Conservation (phyloP, 345 rosid species). For the Citrus sp. region DNA sequence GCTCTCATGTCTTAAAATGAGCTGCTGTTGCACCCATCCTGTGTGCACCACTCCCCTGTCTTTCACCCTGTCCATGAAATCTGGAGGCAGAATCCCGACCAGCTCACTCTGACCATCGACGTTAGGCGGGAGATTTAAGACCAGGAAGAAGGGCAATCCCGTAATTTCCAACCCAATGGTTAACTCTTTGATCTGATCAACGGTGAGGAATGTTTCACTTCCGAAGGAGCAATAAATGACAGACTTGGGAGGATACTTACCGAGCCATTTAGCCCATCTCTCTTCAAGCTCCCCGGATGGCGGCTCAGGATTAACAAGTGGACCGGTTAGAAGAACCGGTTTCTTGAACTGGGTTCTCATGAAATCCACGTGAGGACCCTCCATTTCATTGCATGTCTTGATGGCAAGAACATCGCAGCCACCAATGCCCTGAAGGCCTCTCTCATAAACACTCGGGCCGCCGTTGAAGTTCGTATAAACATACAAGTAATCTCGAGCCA, state of each 20-base stretch:
- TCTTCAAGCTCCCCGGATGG: slow-evolving; percentile 24
- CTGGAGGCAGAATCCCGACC: slow-evolving; percentile 18
- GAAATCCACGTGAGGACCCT: slow-evolving; percentile 26
- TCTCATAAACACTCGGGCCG: neutral
- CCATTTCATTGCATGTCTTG: slow-evolving; percentile 30
- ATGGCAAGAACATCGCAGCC: slow-evolving; percentile 12
- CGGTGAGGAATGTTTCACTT: slow-evolving; percentile 28
- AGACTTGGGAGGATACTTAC: slow-evolving; percentile 18
- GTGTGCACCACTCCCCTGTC: slow-evolving; percentile 26
- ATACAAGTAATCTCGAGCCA: slow-evolving; percentile 7
- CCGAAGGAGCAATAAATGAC: slow-evolving; percentile 25
- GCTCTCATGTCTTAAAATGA: slow-evolving; percentile 20
- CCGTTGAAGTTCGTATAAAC: slow-evolving; percentile 19
- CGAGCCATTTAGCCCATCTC: slow-evolving; percentile 31
- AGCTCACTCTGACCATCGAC: neutral
- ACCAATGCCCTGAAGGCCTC: neutral
- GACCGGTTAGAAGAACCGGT: slow-evolving; percentile 25
- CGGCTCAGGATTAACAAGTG: slow-evolving; percentile 24
- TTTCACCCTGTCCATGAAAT: slow-evolving; percentile 25
- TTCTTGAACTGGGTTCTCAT: slow-evolving; percentile 17
- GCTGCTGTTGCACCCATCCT: slow-evolving; percentile 38
- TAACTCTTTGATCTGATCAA: slow-evolving; percentile 25
- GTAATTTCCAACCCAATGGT: slow-evolving; percentile 32
- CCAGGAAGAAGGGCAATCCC: slow-evolving; percentile 32
- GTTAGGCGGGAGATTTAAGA: slow-evolving; percentile 24